Base-by-base conservation (phyloP, 1,284 basidiomycete species). In the Naganishia sp. region DNA sequence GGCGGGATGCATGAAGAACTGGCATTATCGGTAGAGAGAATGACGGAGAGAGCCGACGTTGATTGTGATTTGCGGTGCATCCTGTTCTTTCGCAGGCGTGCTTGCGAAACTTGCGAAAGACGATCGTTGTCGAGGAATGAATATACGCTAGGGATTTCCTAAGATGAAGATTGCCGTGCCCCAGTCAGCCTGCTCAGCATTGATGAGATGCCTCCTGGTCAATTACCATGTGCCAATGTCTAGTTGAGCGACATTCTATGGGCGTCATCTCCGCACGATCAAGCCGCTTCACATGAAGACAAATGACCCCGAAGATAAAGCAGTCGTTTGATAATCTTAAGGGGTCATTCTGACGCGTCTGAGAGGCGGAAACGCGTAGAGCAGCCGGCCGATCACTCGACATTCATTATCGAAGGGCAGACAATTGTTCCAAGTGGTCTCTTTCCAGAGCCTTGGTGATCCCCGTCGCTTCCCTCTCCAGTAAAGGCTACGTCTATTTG, bases 41-140 rank as follows among this genome's bases (percentile, higher is more conserved):
- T 61, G 45, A 61, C 58, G 7, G 58, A 51, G 47, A 61, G 58
- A 15, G 58, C 58, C 28, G 58, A 61, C 7, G 58, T 61, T n/a
- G 58, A 61, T 42, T 61, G 58, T 18, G 58, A 51, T 51, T 61
- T 61, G 9, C 58, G 23, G 43, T 61, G 58, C 58, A 61, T 61
- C 21, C 35, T 39, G 35, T 10, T 13, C 7, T 39, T 13, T 28
- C 28, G 28, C 28, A 28, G 28, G 28, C 28, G 28, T 5, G 28
- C 28, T 28, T 28, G 5, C 28, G 28, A 28, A 5, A 28, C 28
- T 28, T 28, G 28, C 5, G 28, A 28, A 5, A 5, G 5, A 28
- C 5, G 28, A 28, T 28, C 28, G 28, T 28, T 28, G 28, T 28
- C 5, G 28, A 28, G 28, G 28, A 5, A 28, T 28, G 28, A n/a